phyloP scores from a whole-genome alignment of 108 stramenopile genomes.

The Nitzschia sp. region DNA sequence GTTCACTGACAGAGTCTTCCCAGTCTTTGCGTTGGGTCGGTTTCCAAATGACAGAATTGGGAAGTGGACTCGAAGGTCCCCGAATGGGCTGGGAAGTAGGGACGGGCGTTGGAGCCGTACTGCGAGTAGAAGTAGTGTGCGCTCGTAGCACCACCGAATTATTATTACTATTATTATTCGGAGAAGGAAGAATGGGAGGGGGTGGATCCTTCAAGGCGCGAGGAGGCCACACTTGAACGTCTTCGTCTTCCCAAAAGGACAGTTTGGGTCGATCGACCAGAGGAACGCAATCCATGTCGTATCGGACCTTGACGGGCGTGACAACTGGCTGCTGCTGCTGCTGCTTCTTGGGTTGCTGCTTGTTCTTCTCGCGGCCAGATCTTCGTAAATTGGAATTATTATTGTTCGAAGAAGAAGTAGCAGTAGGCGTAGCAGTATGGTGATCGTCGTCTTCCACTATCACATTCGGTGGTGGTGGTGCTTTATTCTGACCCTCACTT shows the following conservation, averaged over 20 bases:
- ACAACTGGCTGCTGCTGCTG: constrained; percentile 8
- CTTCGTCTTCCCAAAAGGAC: constrained; percentile 2
- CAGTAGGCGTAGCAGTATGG: neutral
- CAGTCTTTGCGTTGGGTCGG: constrained; percentile 56
- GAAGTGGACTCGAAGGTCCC: neutral
- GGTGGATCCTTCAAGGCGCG: constrained; percentile 3
- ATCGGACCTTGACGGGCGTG: constrained; percentile 21
- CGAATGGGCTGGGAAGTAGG: neutral
- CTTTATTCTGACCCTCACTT: too few relatives aligned
- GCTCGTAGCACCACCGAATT: neutral
- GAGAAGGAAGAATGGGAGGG: neutral
- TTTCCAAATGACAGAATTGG: constrained; percentile 47
- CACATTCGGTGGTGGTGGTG: neutral
- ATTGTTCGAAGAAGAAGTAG: too few relatives aligned
- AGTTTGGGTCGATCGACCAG: neutral
- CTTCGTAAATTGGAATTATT: neutral
- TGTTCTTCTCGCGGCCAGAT: neutral
- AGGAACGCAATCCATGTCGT: constrained; percentile 60
- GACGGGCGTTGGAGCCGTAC: constrained; percentile 2
- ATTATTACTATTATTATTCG: too few relatives aligned
- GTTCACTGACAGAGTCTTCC: constrained; percentile 63
- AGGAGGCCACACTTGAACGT: constrained; percentile 6
- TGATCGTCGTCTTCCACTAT: neutral
- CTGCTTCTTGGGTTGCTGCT: too few relatives aligned
- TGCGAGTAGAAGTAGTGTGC: neutral